Base-by-base conservation (phyloP, 805 yeast species). In the Ogataea methylovora region DNA sequence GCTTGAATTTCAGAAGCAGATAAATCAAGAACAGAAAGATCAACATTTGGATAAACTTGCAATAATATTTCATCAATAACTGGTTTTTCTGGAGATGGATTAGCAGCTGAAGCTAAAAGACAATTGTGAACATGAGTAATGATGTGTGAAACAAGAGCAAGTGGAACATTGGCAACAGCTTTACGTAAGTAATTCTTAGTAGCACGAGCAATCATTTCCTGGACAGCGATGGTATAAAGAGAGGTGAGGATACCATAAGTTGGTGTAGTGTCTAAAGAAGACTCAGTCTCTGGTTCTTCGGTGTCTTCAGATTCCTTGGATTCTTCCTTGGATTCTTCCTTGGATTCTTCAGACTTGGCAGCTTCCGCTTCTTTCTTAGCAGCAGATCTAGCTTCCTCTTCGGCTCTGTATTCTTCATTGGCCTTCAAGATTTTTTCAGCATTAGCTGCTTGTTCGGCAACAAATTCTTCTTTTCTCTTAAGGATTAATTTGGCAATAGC, bases 201-300 rank as follows among this genome's bases (percentile, higher is more conserved):
- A 19, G 84, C 74, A 61, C 98, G 79, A 17, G 90, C 73, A 46
- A 88, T 57, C 65, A 88, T 79, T 58, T 88, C 97, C 36, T 67
- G 73, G 27, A 63, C 54, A 21, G 76, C 56, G 26, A 78, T 55
- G 11, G 47, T 52, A 36, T 66, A 57, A 31, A 83, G 62, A n/a
- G 77, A 63, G 6, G 59, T 47, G 40, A 73, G 63, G 42, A 68
- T 60, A 11, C 72, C 63, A 26, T 53, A 41, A 17, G 49, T 52
- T 12, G 76, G 71, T 30, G 61, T 60, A 39, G 69, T 61, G 35
- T 63, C 60, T 12, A 69, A 66, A 5, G 66, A 50, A n/a, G 54
- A 47, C 8, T 50, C 38, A 24, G 48, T 44, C 21, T 51, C 48
- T 19, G 51, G 48, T 27, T 60, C 60, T 27, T 57, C 49, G n/a